Evolutionary conservation across 176 grass and related monocot genomes (phyloP).

Genomic region (bread wheat (Triticum aestivum)): IWGSC_CS_RefSeq_v2.1 NC_057795.1:501206565-501207064

Average conservation of each 20-base stretch:
- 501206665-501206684: not conserved
- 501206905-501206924: not conserved
- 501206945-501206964: no score
- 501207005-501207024: no score
- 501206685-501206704: not conserved
- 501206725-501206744: not conserved
- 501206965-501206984: no score
- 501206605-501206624: not conserved
- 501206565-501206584: not conserved
- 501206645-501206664: not conserved
- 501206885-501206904: not conserved
- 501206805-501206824: slow-evolving; percentile 35
- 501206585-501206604: not conserved
- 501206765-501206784: slow-evolving; percentile 45
- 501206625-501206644: not conserved
- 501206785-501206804: slow-evolving; percentile 33
- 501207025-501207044: no score
- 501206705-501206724: not conserved
- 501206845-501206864: slow-evolving; percentile 36
- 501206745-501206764: slow-evolving; percentile 27
- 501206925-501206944: not conserved
- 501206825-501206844: slow-evolving; percentile 36
- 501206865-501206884: slow-evolving; percentile 20
- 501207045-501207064: no score
- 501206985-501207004: no score